Percentiles rank a stretch among this genome's conserved stretches.
Conservation (phyloP, 2,329 filamentous ascomycete species). For the Chaetomium olivaceum region DNA sequence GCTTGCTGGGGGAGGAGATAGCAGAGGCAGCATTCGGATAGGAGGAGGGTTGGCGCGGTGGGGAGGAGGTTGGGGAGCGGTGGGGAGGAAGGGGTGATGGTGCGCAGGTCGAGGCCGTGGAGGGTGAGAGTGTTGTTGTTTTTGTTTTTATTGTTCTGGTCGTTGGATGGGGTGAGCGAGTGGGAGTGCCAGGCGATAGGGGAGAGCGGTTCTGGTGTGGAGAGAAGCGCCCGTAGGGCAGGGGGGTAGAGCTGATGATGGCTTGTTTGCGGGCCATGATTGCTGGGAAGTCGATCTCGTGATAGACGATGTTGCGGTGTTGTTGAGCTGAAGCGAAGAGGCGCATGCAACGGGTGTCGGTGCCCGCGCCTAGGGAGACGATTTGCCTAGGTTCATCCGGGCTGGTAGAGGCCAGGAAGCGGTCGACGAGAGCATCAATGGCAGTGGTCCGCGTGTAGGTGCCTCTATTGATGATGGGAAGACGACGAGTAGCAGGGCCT, state of each 20-base stretch:
- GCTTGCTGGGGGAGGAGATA: conserved; percentile 73
- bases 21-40: conserved; percentile 95
- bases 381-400: conserved; percentile 63
- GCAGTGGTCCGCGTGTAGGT: conserved; percentile 85
- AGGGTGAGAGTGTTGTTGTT: conserved; percentile 37
- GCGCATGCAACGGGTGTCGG: conserved; percentile 85
- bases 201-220: conserved; percentile 8
- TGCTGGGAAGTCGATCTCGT: conserved; percentile 85
- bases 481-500: conserved; percentile 55
- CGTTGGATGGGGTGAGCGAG: conserved; percentile 1
- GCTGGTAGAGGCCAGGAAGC: conserved; percentile 60
- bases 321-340: conserved; percentile 57
- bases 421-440: conserved; percentile 73
- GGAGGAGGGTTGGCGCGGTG: conserved; percentile 73
- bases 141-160: neutral
- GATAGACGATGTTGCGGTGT: conserved; percentile 64
- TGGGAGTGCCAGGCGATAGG: conserved; percentile 15
- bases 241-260: conserved; percentile 48
- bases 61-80: conserved; percentile 50
- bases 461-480: conserved; percentile 96
- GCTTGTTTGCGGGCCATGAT: conserved; percentile 69
- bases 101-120: conserved; percentile 71
- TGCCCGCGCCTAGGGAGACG: conserved; percentile 88
- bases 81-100: conserved; percentile 43
- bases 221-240: conserved; percentile 34